Percentiles rank a stretch among this genome's conserved stretches.
These are phyloP conservation scores for Arthroderma sp. DNA, from an alignment of 2,329 filamentous ascomycete genomes.

Conservation along the genomic window DNA sequence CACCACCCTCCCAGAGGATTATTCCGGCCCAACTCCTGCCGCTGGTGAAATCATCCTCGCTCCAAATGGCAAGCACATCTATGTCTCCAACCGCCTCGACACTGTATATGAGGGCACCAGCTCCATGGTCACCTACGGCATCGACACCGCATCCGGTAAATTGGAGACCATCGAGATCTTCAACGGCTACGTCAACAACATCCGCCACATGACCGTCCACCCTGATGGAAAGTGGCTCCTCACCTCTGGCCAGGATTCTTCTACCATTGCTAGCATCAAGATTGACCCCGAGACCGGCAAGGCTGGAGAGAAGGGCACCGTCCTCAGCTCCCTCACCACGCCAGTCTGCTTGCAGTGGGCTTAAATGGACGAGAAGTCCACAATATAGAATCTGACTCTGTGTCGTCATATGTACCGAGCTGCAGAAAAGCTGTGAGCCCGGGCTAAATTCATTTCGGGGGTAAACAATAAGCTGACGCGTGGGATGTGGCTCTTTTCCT, in stretches of 20 bases:
- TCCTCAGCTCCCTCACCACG: conserved; percentile 1
- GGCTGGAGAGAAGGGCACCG: conserved; percentile 29
- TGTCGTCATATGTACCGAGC: too few species aligned
- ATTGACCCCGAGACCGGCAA: conserved; percentile 45
- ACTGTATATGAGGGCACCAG: conserved; percentile 42
- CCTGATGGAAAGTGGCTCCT: conserved; percentile 47
- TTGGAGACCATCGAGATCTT: conserved; percentile 8
- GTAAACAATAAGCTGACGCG: too few species aligned
- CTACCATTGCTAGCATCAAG: conserved; percentile 45
- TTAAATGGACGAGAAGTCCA: not conserved
- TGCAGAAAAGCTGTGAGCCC: too few species aligned
- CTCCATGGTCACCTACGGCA: conserved; percentile 49
- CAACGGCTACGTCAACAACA: conserved; percentile 25
- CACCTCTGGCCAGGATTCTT: conserved; percentile 46
- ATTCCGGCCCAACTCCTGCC: conserved; percentile 33
- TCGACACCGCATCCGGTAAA: conserved; percentile 31
- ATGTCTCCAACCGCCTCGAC: conserved; percentile 57
- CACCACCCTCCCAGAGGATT: conserved; percentile 35
- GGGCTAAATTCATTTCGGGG: too few species aligned
- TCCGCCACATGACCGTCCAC: conserved; percentile 49
- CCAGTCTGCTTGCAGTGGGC: conserved; percentile 8
- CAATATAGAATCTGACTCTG: too few species aligned
- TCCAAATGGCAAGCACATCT: conserved; percentile 42
- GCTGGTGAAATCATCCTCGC: conserved; percentile 42
- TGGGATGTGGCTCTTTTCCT: too few species aligned